Conservation (phyloP, 441 rosid genomes). For the Bruguiera hainesii region DNA sequence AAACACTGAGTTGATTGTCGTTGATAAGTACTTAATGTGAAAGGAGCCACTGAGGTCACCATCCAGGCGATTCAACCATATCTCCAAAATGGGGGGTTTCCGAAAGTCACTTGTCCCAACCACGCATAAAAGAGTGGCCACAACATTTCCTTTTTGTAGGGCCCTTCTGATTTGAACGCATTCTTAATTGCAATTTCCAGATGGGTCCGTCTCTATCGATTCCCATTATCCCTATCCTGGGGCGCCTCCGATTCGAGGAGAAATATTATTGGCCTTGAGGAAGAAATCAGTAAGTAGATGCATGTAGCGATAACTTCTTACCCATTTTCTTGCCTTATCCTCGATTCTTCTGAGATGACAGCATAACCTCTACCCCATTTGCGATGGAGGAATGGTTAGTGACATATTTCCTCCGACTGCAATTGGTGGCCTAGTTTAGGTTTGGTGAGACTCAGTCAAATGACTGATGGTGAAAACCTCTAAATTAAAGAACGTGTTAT, state of each 20-base stretch:
- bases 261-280: background rate
- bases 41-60: slow-evolving; percentile 40
- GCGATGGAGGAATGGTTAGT: no score
- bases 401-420: no score
- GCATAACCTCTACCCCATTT: no score
- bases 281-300: background rate
- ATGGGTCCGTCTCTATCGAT: slow-evolving; percentile 43
- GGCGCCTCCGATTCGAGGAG: slow-evolving; percentile 19
- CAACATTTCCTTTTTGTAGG: slow-evolving; percentile 11
- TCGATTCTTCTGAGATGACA: no score
- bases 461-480: no score
- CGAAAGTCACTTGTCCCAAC: slow-evolving; percentile 23
- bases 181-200: slow-evolving; percentile 24
- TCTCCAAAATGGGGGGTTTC: slow-evolving; percentile 19
- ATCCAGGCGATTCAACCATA: slow-evolving; percentile 56
- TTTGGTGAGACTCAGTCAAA: no score
- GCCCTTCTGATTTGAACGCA: slow-evolving; percentile 13
- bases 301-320: no score
- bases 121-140: slow-evolving; percentile 23
- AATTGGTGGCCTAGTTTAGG: no score
- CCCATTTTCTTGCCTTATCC: no score
- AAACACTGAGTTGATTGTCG: background rate
- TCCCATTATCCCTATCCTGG: slow-evolving; percentile 13
- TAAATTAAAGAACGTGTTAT: no score
- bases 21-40: slow-evolving; percentile 22